Evolutionary conservation across 495 filamentous ascomycete species (phyloP).

Genomic region (Hyaloscypha hepaticicola): DNA sequence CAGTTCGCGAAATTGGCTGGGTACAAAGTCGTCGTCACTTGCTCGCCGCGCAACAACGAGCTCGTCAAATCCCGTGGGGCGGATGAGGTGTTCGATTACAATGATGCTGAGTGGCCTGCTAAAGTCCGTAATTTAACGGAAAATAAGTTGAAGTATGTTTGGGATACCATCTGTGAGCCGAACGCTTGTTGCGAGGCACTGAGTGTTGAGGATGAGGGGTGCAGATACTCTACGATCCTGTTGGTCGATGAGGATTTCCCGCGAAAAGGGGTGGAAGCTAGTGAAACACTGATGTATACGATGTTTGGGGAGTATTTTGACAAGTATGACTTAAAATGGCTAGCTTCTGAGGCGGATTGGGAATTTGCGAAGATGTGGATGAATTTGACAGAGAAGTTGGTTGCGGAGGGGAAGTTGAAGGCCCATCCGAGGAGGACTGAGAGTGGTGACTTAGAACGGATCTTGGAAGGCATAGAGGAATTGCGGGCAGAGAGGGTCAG

Average conservation of each 20-base stretch:
- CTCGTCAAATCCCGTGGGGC: slow-evolving; percentile 54
- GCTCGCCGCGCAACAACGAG: slow-evolving; percentile 52
- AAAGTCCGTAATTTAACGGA: slow-evolving; percentile 38
- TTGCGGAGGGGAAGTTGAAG: slow-evolving; percentile 50
- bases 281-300: slow-evolving; percentile 40
- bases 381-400: slow-evolving; percentile 40
- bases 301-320: slow-evolving; percentile 39
- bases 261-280: slow-evolving; percentile 33
- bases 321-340: slow-evolving; percentile 27
- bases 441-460: slow-evolving; percentile 47
- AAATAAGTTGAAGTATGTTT: slow-evolving; percentile 39
- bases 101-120: slow-evolving; percentile 28
- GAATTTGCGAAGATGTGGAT: slow-evolving; percentile 42
- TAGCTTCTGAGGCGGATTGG: slow-evolving; percentile 37
- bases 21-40: slow-evolving; percentile 55
- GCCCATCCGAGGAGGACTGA: slow-evolving; percentile 48
- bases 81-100: slow-evolving; percentile 56
- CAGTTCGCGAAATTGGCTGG: slow-evolving; percentile 59
- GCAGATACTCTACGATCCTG: background rate
- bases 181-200: background rate
- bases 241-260: slow-evolving; percentile 8
- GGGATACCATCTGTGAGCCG: slow-evolving; percentile 36
- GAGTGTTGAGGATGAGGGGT: background rate
- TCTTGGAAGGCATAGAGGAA: slow-evolving; percentile 52
- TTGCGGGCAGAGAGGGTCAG: slow-evolving; percentile 54